A percentile compares a stretch with the other conserved stretches of the same genome.
Evolutionary conservation across 371 early-diverging fungal species (phyloP).

Genomic region (Rhizopus delemar): DNA sequence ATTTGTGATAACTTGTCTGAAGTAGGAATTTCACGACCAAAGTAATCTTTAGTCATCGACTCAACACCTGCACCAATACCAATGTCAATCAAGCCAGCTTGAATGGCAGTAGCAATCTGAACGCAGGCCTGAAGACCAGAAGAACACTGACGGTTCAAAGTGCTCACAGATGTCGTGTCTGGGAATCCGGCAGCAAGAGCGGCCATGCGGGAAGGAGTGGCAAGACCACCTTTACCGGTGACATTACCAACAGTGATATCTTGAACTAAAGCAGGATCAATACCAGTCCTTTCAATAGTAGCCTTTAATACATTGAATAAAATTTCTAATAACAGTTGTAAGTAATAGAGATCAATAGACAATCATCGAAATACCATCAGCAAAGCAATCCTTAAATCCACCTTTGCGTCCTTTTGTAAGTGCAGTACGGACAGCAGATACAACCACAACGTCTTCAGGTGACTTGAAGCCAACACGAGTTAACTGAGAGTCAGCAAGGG

Average conservation of each 20-base stretch:
- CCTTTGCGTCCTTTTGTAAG: constrained; percentile 92
- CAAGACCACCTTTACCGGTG: constrained; percentile 91
- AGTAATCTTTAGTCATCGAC: constrained; percentile 92
- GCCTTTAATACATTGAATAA: constrained; percentile 85
- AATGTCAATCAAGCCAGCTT: constrained; percentile 89
- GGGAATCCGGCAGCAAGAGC: constrained; percentile 94
- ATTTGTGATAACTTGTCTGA: constrained; percentile 60
- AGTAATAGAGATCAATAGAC: neutral
- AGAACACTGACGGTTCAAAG: constrained; percentile 98
- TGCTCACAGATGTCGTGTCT: constrained; percentile 79
- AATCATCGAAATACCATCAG: constrained; percentile 42
- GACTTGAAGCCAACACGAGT: constrained; percentile 67
- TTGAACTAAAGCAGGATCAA: constrained; percentile 89
- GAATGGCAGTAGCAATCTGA: constrained; percentile 88
- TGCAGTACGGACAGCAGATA: constrained; percentile 89
- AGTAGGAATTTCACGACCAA: constrained; percentile 70
- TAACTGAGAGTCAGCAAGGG: constrained; percentile 26
- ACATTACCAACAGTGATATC: constrained; percentile 97
- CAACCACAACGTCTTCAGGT: constrained; percentile 86
- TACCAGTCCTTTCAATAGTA: constrained; percentile 74
- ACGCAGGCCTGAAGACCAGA: constrained; percentile 95
- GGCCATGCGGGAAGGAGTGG: constrained; percentile 87
- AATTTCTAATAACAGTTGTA: constrained; percentile 53
- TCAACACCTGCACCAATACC: constrained; percentile 99
- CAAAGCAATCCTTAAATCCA: constrained; percentile 91